A percentile compares a stretch with the other conserved stretches of the same genome.
Evolutionary conservation across 169 alveolate species (phyloP).

Genomic region (Theileria equi): DNA sequence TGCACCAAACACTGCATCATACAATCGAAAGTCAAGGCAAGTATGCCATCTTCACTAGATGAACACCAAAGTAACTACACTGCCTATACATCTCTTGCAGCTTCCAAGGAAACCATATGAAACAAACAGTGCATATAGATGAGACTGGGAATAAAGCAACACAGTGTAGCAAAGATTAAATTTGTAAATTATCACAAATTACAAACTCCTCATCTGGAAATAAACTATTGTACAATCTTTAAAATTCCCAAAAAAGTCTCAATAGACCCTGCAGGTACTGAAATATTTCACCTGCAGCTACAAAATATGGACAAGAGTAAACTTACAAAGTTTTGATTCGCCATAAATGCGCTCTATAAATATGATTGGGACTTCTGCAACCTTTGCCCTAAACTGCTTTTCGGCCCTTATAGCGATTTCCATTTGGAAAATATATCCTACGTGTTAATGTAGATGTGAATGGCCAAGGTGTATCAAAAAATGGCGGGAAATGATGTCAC

Average conservation of each 20-base stretch:
- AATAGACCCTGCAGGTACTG: constrained; percentile 23
- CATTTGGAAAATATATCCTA: constrained; percentile 96
- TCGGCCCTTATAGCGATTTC: constrained; percentile 93
- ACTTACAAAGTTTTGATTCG: constrained; percentile 85
- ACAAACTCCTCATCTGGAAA: not conserved
- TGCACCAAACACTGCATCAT: too few relatives aligned
- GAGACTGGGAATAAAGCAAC: too few relatives aligned
- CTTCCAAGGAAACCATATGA: too few relatives aligned
- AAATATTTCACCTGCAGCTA: constrained; percentile 34
- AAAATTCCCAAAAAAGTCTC: constrained; percentile 23
- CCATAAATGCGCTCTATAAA: constrained; percentile 97
- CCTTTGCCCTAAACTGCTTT: constrained; percentile 75
- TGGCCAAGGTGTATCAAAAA: too few relatives aligned
- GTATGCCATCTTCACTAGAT: too few relatives aligned
- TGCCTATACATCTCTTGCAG: too few relatives aligned
- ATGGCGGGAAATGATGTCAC: too few relatives aligned
- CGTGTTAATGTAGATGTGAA: not conserved
- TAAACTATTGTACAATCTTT: not conserved
- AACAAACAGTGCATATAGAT: too few relatives aligned
- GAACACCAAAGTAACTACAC: too few relatives aligned
- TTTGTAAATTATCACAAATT: not conserved
- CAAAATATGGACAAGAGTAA: not conserved
- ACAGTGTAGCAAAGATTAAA: too few relatives aligned
- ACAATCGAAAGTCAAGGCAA: too few relatives aligned
- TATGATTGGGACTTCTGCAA: constrained; percentile 95